phyloP scores from a whole-genome alignment of 352 stramenopile genomes.

The Pythium scleroteichum region DNA sequence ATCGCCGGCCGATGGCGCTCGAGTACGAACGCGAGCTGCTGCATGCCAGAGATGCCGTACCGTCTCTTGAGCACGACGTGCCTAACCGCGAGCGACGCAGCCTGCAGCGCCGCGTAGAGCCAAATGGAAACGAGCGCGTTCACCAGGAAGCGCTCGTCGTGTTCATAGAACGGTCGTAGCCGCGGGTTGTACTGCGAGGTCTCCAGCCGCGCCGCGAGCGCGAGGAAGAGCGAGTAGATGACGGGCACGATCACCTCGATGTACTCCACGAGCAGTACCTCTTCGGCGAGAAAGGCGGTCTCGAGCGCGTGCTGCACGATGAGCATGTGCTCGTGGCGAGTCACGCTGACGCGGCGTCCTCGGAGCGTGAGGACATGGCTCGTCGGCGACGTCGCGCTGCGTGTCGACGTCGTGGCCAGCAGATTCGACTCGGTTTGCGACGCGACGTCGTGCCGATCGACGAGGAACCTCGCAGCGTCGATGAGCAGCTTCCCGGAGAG shows the following conservation, averaged over 20 bases:
- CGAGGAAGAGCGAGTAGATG: conserved; percentile 2
- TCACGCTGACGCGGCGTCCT: background rate
- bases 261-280: conserved; percentile 24
- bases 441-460: background rate
- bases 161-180: conserved; percentile 4
- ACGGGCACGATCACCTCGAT: conserved; percentile 10
- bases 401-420: background rate
- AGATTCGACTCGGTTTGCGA: background rate
- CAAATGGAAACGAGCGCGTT: background rate
- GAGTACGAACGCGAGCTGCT: conserved; percentile 14
- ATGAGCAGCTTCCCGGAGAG: background rate
- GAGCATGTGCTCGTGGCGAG: background rate
- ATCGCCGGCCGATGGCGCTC: conserved; percentile 15
- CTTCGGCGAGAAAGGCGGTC: conserved; percentile 1
- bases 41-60: background rate
- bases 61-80: background rate
- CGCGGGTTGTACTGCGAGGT: conserved; percentile 11
- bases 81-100: conserved; percentile 2
- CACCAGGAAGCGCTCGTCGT: background rate
- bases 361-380: background rate
- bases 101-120: conserved; percentile 16
- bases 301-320: conserved; percentile 22
- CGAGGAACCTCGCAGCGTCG: background rate
- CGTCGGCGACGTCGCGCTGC: too few relatives aligned
- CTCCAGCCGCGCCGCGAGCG: conserved; percentile 4